Base-by-base conservation (phyloP, 257 asterid genomes). In the Lycium ferocissimum region DNA sequence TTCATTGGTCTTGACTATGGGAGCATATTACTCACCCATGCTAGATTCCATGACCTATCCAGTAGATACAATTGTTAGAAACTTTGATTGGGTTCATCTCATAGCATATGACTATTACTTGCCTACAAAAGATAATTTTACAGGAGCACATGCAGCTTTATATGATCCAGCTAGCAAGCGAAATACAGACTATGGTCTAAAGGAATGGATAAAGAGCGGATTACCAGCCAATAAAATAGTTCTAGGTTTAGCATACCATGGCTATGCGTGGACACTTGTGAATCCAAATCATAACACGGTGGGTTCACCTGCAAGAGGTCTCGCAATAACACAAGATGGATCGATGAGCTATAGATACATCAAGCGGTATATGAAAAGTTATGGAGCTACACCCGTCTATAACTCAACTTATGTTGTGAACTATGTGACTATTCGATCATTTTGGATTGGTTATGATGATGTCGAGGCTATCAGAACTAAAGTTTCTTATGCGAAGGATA, bases 241-340 rank as follows among this genome's bases (percentile, higher is more conserved):
- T 18, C 53, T 90, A 17, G 92, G 92, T 20, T 54, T 90, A 81
- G 86, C 91, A 14, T 90, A 78, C 87, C 88, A 90, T 79, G 92
- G 92, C 53, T 90, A 87, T 83, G 90, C 90, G 1, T 90, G 93
- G 93, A 87, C 88, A 6, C 89, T 90, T 5, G 82, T 26, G 57
- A 80, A 90, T 81, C 84, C 93, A 33, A 69, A 76, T 11, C 33
- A 80, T 58, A 80, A 87, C 61, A 81, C 45, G 0, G 8, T 89
- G 15, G 86, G 91, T 3, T 80, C 91, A 7, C 89, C 88, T 0
- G 89, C 92, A 6, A 20, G 6, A 65, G 90, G 89, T 38, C 54
- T 15, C 7, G 89, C 86, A 22, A 69, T 87, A 17, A 79, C 88
- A 59, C 4, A 0, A 33, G 89, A 87, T 66, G 90, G 92, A 33